These are phyloP conservation scores for Aspergillus candidus DNA, from an alignment of 2,329 filamentous ascomycete species.

Conservation along the genomic window DNA sequence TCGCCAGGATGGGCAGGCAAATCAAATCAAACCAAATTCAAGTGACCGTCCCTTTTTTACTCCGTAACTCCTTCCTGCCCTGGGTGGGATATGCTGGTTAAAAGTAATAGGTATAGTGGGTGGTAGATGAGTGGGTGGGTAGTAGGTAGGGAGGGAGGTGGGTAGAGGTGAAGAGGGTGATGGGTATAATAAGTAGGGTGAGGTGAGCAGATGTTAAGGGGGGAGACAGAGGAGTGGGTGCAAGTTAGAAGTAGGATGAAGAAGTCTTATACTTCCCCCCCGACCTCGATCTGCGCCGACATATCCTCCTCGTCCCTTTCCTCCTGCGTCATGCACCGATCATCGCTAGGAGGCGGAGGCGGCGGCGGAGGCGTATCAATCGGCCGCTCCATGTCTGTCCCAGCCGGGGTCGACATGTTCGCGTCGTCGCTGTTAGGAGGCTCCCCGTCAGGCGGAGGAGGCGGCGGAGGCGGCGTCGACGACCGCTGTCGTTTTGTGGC, in stretches of 20 bases:
- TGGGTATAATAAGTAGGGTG: too few relatives aligned
- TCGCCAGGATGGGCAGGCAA: background rate
- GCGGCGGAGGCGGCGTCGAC: conserved; percentile 31
- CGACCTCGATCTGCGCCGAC: conserved; percentile 19
- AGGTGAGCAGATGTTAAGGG: conserved; percentile 7
- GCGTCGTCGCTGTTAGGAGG: conserved; percentile 20
- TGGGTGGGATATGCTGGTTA: too few relatives aligned
- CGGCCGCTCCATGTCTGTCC: too few relatives aligned
- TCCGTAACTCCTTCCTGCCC: too few relatives aligned
- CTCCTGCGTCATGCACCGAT: conserved; percentile 7
- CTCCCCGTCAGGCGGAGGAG: conserved; percentile 27
- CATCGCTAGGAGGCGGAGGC: conserved; percentile 21
- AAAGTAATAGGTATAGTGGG: too few relatives aligned
- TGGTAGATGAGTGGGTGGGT: too few relatives aligned
- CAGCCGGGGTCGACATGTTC: conserved; percentile 3
- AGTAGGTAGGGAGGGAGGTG: too few relatives aligned
- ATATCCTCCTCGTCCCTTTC: conserved; percentile 12
- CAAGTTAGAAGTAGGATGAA: conserved; percentile 1
- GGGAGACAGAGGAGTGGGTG: background rate
- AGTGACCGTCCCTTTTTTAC: too few relatives aligned
- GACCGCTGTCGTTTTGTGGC: conserved; percentile 53
- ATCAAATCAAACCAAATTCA: background rate
- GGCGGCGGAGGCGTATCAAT: conserved; percentile 22
- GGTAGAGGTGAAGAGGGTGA: too few relatives aligned
- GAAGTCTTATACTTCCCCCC: conserved; percentile 19